Conservation (phyloP, 768 basidiomycete genomes). For the Leccinum disarticulatum region DNA sequence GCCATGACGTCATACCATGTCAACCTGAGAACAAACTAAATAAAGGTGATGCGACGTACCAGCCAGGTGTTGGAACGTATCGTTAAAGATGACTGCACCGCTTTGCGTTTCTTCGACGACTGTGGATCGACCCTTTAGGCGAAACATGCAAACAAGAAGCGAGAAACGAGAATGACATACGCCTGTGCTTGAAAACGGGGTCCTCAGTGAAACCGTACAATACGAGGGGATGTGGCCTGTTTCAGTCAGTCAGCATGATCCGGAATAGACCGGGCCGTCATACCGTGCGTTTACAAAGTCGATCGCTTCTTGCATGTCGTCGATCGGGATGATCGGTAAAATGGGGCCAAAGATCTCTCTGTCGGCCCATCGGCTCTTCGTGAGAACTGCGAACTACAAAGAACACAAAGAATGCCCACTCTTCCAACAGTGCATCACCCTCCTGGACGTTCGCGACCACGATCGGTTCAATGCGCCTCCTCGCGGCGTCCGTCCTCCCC, state of each 20-base stretch:
- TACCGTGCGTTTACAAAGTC: conserved; percentile 54
- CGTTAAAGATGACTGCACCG: conserved; percentile 59
- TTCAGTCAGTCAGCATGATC: conserved; percentile 6
- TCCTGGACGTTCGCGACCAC: conserved; percentile 53
- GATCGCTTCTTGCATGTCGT: conserved; percentile 54
- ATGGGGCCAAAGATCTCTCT: conserved; percentile 79
- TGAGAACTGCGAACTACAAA: neutral
- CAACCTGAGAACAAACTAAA: neutral
- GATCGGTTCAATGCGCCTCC: conserved; percentile 55
- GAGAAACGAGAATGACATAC: conserved; percentile 27
- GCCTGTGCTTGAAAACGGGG: conserved; percentile 36
- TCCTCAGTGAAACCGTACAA: conserved; percentile 64
- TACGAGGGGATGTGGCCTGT: conserved; percentile 58
- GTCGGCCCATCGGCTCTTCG: neutral
- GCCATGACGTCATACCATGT: conserved; percentile 13
- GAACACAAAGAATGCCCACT: conserved; percentile 36
- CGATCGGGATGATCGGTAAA: conserved; percentile 60
- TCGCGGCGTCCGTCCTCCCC: conserved; percentile 35
- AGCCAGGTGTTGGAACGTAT: conserved; percentile 53
- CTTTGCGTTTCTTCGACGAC: conserved; percentile 57
- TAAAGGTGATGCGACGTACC: conserved; percentile 33
- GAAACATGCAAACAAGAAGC: neutral
- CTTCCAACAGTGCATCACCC: conserved; percentile 60
- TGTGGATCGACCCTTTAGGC: conserved; percentile 23
- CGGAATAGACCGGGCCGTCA: conserved; percentile 7